Conservation (phyloP, 805 yeast species). For the Jamesozyma spencerorum region DNA sequence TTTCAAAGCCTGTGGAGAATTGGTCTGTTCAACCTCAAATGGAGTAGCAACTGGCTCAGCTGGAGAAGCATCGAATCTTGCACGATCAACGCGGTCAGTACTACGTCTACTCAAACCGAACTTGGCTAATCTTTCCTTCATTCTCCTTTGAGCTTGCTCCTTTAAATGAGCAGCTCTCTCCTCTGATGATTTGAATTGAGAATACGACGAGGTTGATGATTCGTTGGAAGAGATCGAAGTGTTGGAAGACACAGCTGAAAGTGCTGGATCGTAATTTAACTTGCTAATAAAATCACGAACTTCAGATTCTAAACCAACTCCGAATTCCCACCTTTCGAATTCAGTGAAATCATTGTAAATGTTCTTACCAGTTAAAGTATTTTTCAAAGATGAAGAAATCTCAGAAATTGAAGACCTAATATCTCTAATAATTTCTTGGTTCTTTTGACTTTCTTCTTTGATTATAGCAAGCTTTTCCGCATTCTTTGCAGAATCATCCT, state of each 20-base stretch:
- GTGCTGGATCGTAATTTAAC: constrained; percentile 28
- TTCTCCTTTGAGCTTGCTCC: constrained; percentile 70
- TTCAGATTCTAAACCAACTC: constrained; percentile 59
- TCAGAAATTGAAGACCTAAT: constrained; percentile 61
- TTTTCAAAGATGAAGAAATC: constrained; percentile 36
- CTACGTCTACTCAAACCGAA: constrained; percentile 52
- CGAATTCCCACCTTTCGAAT: constrained; percentile 69
- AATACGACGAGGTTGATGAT: constrained; percentile 1
- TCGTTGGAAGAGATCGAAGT: constrained; percentile 3
- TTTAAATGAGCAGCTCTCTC: constrained; percentile 74
- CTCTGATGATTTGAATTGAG: constrained; percentile 38
- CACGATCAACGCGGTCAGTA: constrained; percentile 2
- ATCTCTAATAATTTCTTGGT: constrained; percentile 53
- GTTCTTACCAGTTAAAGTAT: constrained; percentile 19
- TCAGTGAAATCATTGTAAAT: constrained; percentile 37
- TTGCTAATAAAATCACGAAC: constrained; percentile 54
- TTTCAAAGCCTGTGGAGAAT: constrained; percentile 2
- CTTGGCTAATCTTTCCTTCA: constrained; percentile 78
- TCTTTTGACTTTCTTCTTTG: constrained; percentile 43
- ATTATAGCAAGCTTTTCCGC: constrained; percentile 40
- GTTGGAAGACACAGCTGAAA: background rate
- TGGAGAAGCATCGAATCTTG: constrained; percentile 2
- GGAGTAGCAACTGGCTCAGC: constrained; percentile 5
- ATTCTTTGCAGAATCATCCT: constrained; percentile 6
- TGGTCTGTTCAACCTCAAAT: constrained; percentile 3